phyloP scores from a whole-genome alignment of 495 filamentous ascomycete species.

The Podospora pseudopauciseta region DNA sequence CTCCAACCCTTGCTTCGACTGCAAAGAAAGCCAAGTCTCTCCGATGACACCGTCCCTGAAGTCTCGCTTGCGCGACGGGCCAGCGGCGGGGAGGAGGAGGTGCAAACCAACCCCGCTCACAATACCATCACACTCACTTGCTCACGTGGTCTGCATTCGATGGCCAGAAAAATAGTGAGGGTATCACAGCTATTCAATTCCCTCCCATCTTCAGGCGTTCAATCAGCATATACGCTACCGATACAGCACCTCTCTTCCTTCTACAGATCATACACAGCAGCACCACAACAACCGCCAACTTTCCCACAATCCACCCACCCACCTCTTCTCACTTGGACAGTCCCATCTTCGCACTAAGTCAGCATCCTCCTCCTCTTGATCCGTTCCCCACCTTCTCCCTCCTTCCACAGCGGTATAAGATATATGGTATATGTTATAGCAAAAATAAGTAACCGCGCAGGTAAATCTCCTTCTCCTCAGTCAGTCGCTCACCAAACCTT shows the following conservation, averaged over 20 bases:
- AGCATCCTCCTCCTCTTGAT: too few relatives aligned
- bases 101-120: neutral
- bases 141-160: neutral
- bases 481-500: too few relatives aligned
- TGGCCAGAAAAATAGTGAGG: neutral
- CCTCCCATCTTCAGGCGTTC: neutral
- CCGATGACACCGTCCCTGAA: too few relatives aligned
- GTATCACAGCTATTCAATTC: neutral
- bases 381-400: too few relatives aligned
- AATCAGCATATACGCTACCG: neutral
- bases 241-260: neutral
- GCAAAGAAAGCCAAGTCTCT: too few relatives aligned
- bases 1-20: neutral
- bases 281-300: neutral
- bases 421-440: too few relatives aligned
- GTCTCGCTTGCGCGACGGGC: neutral
- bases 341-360: too few relatives aligned
- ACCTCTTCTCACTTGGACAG: too few relatives aligned
- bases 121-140: neutral
- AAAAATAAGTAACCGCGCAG: too few relatives aligned
- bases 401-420: too few relatives aligned
- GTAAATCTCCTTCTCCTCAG: too few relatives aligned
- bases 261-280: neutral
- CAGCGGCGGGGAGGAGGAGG: neutral
- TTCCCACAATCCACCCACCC: too few relatives aligned